These are phyloP conservation scores for Fusarium humuli DNA, from an alignment of 2,329 filamentous ascomycete species.

Conservation along the genomic window DNA sequence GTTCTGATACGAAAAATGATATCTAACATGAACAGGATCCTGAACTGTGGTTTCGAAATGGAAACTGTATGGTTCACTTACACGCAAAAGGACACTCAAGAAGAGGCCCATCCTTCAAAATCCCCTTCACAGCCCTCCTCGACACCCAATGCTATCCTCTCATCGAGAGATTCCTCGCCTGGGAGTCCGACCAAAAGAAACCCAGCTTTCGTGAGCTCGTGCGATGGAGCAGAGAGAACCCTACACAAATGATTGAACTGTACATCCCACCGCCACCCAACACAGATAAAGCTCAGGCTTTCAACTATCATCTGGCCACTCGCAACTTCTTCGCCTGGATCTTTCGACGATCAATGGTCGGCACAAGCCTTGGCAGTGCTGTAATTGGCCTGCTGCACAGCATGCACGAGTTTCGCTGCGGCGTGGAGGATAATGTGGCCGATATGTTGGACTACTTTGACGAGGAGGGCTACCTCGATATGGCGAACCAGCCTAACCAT, in stretches of 20 bases:
- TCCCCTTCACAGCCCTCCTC: conserved; percentile 70
- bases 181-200: conserved; percentile 43
- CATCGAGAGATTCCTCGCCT: conserved; percentile 63
- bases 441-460: conserved; percentile 76
- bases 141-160: conserved; percentile 69
- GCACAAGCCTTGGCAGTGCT: conserved; percentile 71
- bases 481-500: conserved; percentile 74
- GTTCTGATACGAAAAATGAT: neutral
- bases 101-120: conserved; percentile 74
- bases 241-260: conserved; percentile 63
- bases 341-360: conserved; percentile 73
- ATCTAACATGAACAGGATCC: conserved; percentile 66
- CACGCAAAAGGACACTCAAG: conserved; percentile 73
- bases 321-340: conserved; percentile 83
- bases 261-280: conserved; percentile 75
- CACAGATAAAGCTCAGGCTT: conserved; percentile 64
- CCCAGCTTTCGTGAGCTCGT: conserved; percentile 49
- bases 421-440: conserved; percentile 65
- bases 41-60: conserved; percentile 75
- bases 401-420: conserved; percentile 70
- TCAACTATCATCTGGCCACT: conserved; percentile 74
- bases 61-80: conserved; percentile 77
- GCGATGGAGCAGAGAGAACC: conserved; percentile 49
- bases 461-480: conserved; percentile 75
- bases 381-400: conserved; percentile 73